Evolutionary conservation across 2,329 filamentous ascomycete genomes (phyloP).

Genomic region (Periconia sp.): DNA sequence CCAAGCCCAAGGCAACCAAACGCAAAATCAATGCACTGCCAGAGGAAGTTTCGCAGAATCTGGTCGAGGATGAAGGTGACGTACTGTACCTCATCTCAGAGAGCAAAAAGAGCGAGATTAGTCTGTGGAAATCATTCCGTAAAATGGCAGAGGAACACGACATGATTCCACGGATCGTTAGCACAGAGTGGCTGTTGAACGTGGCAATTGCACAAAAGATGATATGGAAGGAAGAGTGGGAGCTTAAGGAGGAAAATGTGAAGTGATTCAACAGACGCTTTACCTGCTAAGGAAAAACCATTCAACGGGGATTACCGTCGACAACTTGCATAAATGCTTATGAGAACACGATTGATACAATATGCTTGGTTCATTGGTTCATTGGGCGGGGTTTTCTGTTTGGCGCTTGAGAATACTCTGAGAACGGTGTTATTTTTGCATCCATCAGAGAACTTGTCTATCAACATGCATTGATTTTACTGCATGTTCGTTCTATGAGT

Average conservation of each 20-base stretch:
- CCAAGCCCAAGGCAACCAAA: slow-evolving; percentile 59
- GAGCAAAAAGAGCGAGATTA: slow-evolving; percentile 63
- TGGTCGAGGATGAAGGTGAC: slow-evolving; percentile 60
- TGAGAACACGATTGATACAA: neutral
- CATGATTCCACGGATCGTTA: slow-evolving; percentile 79
- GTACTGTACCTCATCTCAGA: slow-evolving; percentile 79
- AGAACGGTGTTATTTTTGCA: neutral
- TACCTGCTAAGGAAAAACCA: neutral
- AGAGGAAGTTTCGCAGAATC: slow-evolving; percentile 54
- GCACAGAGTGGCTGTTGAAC: slow-evolving; percentile 85
- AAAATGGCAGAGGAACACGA: slow-evolving; percentile 76
- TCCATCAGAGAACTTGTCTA: neutral
- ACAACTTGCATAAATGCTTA: neutral
- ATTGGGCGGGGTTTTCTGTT: neutral
- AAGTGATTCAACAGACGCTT: slow-evolving; percentile 7
- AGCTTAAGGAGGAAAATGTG: slow-evolving; percentile 35
- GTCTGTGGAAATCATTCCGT: slow-evolving; percentile 77
- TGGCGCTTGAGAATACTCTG: neutral
- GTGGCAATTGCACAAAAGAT: slow-evolving; percentile 87
- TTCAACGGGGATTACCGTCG: neutral
- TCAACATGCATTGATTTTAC: neutral
- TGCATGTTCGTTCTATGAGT: neutral
- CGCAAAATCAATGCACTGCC: slow-evolving; percentile 28
- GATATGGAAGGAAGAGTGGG: slow-evolving; percentile 38
- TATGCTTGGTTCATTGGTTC: neutral